A percentile compares a stretch with the other conserved stretches of the same genome.
These are phyloP conservation scores for Psidium friedrichsthalianum DNA, from an alignment of 345 rosid species.

Conservation along the genomic window DNA sequence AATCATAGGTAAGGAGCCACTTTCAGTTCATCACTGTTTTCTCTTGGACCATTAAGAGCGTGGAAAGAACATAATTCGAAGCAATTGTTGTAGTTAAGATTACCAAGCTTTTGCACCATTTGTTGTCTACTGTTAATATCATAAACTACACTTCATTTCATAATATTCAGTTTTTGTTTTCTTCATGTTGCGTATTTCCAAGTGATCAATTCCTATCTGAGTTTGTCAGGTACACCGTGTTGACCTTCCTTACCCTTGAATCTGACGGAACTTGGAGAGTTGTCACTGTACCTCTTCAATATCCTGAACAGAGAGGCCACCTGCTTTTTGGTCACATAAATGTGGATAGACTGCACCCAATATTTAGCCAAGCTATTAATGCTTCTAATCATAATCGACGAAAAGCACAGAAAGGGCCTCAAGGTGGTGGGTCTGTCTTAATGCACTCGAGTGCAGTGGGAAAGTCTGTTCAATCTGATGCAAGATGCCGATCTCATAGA, in stretches of 20 bases:
- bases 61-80: not conserved
- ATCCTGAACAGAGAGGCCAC: conserved; percentile 13
- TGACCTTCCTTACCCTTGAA: conserved; percentile 18
- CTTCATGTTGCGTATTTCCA: not conserved
- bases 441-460: conserved; percentile 6
- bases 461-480: conserved; percentile 13
- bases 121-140: not conserved
- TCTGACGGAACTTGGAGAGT: conserved; percentile 22
- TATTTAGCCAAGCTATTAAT: conserved; percentile 1
- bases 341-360: conserved; percentile 14
- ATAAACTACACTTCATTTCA: not conserved
- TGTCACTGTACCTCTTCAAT: conserved; percentile 19
- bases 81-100: not conserved
- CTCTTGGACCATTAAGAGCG: not conserved
- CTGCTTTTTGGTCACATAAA: conserved; percentile 15
- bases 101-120: not conserved
- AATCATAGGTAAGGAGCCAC: not conserved
- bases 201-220: not conserved
- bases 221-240: conserved; percentile 12
- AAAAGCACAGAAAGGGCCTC: conserved; percentile 8
- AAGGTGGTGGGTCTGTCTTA: conserved; percentile 3
- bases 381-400: not conserved
- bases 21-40: not conserved
- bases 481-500: conserved; percentile 10
- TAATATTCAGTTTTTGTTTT: not conserved